Base-by-base conservation (phyloP, 2,329 filamentous ascomycete genomes). In the Stromatinia cepivora region DNA sequence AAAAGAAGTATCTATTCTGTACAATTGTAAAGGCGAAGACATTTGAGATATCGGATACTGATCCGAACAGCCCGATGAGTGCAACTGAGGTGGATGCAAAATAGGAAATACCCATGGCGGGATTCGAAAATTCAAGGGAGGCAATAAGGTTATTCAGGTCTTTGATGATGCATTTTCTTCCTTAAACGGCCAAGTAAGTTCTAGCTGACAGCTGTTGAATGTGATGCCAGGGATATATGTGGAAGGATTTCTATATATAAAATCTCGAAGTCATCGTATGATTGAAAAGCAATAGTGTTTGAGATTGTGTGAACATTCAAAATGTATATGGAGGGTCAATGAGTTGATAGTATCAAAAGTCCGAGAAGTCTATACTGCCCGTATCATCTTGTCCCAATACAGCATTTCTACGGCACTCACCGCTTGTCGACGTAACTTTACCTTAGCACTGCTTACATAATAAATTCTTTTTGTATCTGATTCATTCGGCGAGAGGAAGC, bases 401-500 rank as follows among this genome's bases (percentile, higher is more conserved):
- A 34, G 58, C 58, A 10, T 20, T 36, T n/a, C 0, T n/a, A 17
- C 25, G 39, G 25, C 11, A 15, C 58, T 48, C 45, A 52, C 59
- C 59, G 59, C 59, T 63, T 48, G 28, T 52, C 59, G 59, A 63
- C 59, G 34, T 63, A 28, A 50, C 45, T 25, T 13, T 22, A 13
- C 7, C 11, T 42, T 15, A 42, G 39, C 15, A 42, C 36, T 46
- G 64, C 39, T 66, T 57, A 66, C 15, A 28, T 66, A 66, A 66
- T 42, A 25, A 50, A 34, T 68, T 68, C 66, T 68, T 63, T 68
- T 54, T 22, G 57, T 28, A 54, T 67, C 69, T 70, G 69, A 70
- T 62, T 70, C 69, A 67, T 71, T 67, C 67, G 62, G 70, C 48
- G 57, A 57, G 42, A 53, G 36, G 25, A 46, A 22, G 59, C 34